These are phyloP conservation scores for Diaporthe batatas DNA, from an alignment of 2,329 filamentous ascomycete genomes.

Conservation along the genomic window DNA sequence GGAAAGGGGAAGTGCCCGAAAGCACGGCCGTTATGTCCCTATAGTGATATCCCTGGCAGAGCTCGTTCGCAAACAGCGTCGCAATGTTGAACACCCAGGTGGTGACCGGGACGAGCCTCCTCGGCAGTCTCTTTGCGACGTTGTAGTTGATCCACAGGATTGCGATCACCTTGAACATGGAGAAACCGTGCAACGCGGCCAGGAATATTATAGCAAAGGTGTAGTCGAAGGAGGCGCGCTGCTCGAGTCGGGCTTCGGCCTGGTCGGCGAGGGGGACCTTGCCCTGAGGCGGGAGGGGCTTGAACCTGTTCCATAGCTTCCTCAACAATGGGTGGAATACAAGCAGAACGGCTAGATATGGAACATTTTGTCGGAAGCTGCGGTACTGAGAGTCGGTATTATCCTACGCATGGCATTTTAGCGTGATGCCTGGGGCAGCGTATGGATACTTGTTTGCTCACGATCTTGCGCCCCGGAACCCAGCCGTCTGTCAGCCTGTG, in stretches of 20 bases:
- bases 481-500: constrained; percentile 82
- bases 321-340: constrained; percentile 84
- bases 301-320: constrained; percentile 73
- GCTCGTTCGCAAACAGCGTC: constrained; percentile 90
- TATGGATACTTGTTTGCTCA: constrained; percentile 56
- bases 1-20: constrained; percentile 45
- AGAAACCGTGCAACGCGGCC: constrained; percentile 84
- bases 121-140: constrained; percentile 79
- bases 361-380: constrained; percentile 87
- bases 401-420: constrained; percentile 69
- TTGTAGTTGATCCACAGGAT: constrained; percentile 88
- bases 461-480: constrained; percentile 92
- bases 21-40: constrained; percentile 70
- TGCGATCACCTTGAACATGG: constrained; percentile 81
- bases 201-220: constrained; percentile 86
- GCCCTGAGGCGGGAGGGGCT: constrained; percentile 50
- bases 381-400: constrained; percentile 90
- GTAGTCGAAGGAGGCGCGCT: constrained; percentile 85
- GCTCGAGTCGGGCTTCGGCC: constrained; percentile 71
- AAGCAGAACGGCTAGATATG: constrained; percentile 81
- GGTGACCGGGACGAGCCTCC: constrained; percentile 75
- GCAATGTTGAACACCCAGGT: constrained; percentile 94
- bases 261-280: constrained; percentile 53
- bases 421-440: background rate
- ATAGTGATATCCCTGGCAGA: constrained; percentile 82